Conservation (phyloP, 2,329 filamentous ascomycete species). For the Penicillium frequentans region DNA sequence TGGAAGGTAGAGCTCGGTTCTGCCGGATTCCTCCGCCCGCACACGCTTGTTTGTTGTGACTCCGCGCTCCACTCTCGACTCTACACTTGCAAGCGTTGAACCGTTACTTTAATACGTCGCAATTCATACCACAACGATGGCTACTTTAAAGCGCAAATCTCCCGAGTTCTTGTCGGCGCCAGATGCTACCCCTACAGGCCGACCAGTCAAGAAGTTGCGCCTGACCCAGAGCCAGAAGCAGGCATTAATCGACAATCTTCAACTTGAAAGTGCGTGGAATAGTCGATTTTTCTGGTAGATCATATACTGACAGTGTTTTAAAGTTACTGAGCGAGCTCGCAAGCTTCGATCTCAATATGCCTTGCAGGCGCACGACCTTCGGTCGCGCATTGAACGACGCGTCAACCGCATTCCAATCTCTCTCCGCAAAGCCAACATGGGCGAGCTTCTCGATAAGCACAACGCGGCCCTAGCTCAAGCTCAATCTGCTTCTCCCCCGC, state of each 20-base stretch:
- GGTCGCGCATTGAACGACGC: conserved; percentile 85
- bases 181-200: conserved; percentile 46
- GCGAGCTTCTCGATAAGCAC: conserved; percentile 68
- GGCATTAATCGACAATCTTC: conserved; percentile 82
- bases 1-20: conserved; percentile 29
- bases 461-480: conserved; percentile 25
- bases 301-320: conserved; percentile 9
- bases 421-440: conserved; percentile 77
- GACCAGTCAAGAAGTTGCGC: conserved; percentile 62
- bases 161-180: conserved; percentile 32
- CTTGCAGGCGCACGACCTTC: conserved; percentile 80
- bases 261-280: conserved; percentile 73
- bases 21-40: conserved; percentile 18
- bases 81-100: neutral
- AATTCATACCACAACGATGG: conserved; percentile 30
- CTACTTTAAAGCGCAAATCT: conserved; percentile 43
- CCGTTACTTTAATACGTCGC: neutral
- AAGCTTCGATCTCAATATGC: conserved; percentile 87
- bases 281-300: neutral
- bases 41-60: conserved; percentile 26
- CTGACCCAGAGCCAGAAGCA: conserved; percentile 76
- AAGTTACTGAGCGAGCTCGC: conserved; percentile 83
- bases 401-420: conserved; percentile 85
- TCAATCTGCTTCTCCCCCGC: conserved; percentile 31
- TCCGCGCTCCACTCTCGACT: conserved; percentile 18